Evolutionary conservation across 805 yeast genomes (phyloP), one percentile per base, ranked within the genome.

Genomic region (Ogataea sp.): DNA sequence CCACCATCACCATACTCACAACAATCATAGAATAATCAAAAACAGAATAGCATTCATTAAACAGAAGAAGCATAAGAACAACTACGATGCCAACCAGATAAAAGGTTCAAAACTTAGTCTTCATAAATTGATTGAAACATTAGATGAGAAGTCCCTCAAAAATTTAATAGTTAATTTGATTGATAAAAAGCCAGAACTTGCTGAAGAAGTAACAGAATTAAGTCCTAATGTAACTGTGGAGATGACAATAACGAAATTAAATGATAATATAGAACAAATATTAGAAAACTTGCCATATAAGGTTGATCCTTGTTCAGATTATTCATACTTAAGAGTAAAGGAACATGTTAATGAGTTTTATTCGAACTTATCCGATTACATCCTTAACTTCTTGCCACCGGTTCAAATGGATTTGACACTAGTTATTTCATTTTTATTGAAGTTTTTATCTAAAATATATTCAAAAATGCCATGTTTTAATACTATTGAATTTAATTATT

Each of bases 271-370:
- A 36, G 54, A 67, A 17, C 53, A 52, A 4, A 72, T 84, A 21
- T 49, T 62, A 17, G 55, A 56, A 9, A 68, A 71, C 43, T 59
- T 87, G 46, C 96, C 96, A 1, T 85, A 83, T 56, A 79, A 80
- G 47, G 86, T 85, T 45, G 88, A 83, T 49, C 67, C 71, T 9
- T 67, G 72, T 28, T 75, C 83, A 35, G 95, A 86, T 56, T 86
- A 86, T 53, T 77, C 89, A 4, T 86, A 76, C 55, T 60, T 83
- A 41, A 68, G 95, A 41, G 83, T 87, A 28, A 78, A 83, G 51
- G 74, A 82, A 6, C 60, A 66, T 42, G 70, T 84, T 44, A 73
- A 73, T 42, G 93, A 83, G 48, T 84, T 86, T 48, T 70, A 83
- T 43, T 67, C 70, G 44, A 77, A 85, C 18, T 63, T 87, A 39